Percentiles rank a stretch among this genome's conserved stretches.
phyloP scores from a whole-genome alignment of 805 yeast species.

The Peterozyma toletana region DNA sequence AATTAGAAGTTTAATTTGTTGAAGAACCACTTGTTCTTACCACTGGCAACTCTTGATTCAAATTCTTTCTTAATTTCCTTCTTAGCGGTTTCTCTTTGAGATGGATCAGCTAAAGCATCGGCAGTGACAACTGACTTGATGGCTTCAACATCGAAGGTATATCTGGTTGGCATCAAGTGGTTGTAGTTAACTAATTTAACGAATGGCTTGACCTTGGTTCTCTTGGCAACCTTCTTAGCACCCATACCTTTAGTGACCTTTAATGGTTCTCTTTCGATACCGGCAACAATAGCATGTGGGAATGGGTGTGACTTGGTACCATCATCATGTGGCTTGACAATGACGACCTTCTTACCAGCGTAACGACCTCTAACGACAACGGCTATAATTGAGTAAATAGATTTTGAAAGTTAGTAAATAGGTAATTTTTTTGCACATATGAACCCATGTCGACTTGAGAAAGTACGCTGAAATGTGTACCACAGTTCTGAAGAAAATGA shows the following conservation, averaged over 20 bases:
- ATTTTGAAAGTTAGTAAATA: background rate
- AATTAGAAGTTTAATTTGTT: constrained; percentile 87
- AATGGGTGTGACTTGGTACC: constrained; percentile 98
- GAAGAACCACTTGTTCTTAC: constrained; percentile 99
- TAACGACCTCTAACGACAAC: constrained; percentile 99
- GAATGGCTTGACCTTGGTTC: constrained; percentile 98
- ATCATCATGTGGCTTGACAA: constrained; percentile 96
- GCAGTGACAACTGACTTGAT: constrained; percentile 87
- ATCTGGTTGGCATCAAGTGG: constrained; percentile 99
- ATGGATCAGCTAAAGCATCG: constrained; percentile 94
- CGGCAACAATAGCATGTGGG: constrained; percentile 99
- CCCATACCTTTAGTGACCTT: constrained; percentile 94
- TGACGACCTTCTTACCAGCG: constrained; percentile 99
- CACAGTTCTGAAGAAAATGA: too few relatives aligned
- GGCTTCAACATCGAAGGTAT: constrained; percentile 93
- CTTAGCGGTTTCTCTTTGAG: constrained; percentile 98
- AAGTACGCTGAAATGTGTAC: too few relatives aligned
- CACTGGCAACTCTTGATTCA: constrained; percentile 99
- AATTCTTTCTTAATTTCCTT: constrained; percentile 98
- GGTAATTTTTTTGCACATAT: too few relatives aligned
- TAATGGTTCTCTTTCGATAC: constrained; percentile 97
- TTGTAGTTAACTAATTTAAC: constrained; percentile 99
- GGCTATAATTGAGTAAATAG: constrained; percentile 41
- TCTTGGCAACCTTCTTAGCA: constrained; percentile 93
- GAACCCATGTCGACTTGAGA: too few relatives aligned